phyloP scores from a whole-genome alignment of 805 yeast species.

The Jamesozyma spencerorum region DNA sequence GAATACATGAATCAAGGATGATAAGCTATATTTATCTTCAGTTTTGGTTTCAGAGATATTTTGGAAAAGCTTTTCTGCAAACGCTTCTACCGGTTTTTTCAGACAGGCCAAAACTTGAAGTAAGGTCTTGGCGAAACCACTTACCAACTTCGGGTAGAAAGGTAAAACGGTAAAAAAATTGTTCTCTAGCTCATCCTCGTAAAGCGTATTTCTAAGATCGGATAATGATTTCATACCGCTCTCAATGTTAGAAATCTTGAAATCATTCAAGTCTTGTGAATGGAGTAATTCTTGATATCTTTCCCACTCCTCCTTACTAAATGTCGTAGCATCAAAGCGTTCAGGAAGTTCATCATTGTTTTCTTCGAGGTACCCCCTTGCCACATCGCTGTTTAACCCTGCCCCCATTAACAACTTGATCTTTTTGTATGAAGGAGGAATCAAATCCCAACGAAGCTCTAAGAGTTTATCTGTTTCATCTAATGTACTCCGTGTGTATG shows the following conservation, averaged over 20 bases:
- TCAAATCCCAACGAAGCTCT: slow-evolving; percentile 25
- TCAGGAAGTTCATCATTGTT: slow-evolving; percentile 29
- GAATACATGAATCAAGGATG: slow-evolving; percentile 36
- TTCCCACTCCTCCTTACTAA: slow-evolving; percentile 30
- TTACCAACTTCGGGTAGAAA: slow-evolving; percentile 33
- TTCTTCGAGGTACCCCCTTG: slow-evolving; percentile 25
- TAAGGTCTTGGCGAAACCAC: slow-evolving; percentile 35
- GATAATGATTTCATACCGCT: slow-evolving; percentile 18
- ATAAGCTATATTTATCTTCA: slow-evolving; percentile 23
- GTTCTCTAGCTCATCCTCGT: slow-evolving; percentile 30
- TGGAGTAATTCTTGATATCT: slow-evolving; percentile 6
- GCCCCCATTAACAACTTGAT: slow-evolving; percentile 14
- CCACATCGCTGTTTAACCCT: slow-evolving; percentile 28
- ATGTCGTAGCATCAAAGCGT: slow-evolving; percentile 11
- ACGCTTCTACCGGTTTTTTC: slow-evolving; percentile 29
- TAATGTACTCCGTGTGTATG: slow-evolving; percentile 30
- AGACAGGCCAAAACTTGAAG: slow-evolving; percentile 29
- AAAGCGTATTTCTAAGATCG: slow-evolving; percentile 31
- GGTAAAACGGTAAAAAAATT: slow-evolving; percentile 38
- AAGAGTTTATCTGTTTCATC: slow-evolving; percentile 11
- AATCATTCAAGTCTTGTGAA: neutral
- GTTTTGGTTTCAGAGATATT: slow-evolving; percentile 33
- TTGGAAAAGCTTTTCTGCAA: slow-evolving; percentile 31
- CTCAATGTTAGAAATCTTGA: neutral
- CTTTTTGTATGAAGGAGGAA: slow-evolving; percentile 21